These are phyloP conservation scores for Monosporascus ibericus DNA, from an alignment of 2,329 filamentous ascomycete genomes.

Conservation along the genomic window DNA sequence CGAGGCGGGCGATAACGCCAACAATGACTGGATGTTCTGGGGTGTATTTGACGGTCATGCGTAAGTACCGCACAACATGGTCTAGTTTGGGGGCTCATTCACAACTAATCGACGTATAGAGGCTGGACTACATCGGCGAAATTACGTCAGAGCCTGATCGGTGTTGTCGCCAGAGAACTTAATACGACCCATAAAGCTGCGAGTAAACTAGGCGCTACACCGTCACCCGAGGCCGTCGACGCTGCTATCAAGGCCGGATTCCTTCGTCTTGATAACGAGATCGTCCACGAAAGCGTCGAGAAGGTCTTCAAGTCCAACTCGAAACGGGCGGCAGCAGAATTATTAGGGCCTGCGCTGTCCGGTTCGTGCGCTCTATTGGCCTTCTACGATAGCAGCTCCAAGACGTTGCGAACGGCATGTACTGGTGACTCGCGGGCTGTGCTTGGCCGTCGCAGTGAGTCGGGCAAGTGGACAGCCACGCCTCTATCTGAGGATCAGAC, in stretches of 20 bases:
- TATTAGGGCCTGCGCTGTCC: constrained; percentile 86
- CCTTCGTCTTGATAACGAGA: constrained; percentile 82
- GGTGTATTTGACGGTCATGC: constrained; percentile 97
- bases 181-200: constrained; percentile 85
- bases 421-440: constrained; percentile 96
- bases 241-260: constrained; percentile 90
- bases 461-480: constrained; percentile 88
- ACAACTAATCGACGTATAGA: constrained; percentile 36
- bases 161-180: constrained; percentile 85
- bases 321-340: constrained; percentile 83
- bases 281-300: constrained; percentile 86
- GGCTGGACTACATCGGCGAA: constrained; percentile 99
- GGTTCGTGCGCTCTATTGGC: constrained; percentile 95
- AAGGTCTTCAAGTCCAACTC: constrained; percentile 86
- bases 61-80: constrained; percentile 43
- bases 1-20: constrained; percentile 36
- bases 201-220: constrained; percentile 50
- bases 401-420: constrained; percentile 87
- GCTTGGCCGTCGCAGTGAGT: constrained; percentile 68
- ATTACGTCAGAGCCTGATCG: constrained; percentile 85
- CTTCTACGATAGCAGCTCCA: constrained; percentile 87
- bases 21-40: constrained; percentile 99
- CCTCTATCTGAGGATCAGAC: constrained; percentile 91
- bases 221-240: constrained; percentile 76
- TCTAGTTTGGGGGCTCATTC: neutral